Conservation (phyloP, 192 early-diverging fungal species). For the Coemansia sp. region DNA sequence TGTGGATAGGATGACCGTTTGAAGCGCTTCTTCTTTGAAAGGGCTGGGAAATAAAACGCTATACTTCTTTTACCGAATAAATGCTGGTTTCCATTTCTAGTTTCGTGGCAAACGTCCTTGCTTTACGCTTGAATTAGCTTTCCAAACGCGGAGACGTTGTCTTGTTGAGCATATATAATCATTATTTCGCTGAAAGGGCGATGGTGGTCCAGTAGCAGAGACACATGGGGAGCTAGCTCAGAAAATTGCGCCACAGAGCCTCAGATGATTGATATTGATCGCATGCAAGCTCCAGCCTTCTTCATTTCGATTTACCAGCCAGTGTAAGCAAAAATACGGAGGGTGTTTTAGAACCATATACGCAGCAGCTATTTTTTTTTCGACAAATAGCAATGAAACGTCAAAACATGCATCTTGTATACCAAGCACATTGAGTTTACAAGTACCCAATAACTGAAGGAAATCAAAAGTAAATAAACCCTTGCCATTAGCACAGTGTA, state of each 20-base stretch:
- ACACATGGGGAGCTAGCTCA: background rate
- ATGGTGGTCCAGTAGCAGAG: background rate
- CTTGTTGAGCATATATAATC: background rate
- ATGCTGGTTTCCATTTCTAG: background rate
- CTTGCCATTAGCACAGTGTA: background rate
- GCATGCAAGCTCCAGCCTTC: background rate
- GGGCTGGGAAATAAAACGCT: too few relatives aligned
- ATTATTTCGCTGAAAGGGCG: background rate
- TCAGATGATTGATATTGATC: background rate
- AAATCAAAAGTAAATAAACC: background rate
- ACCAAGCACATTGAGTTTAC: too few relatives aligned
- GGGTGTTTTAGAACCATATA: background rate
- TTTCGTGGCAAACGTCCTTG: conserved; percentile 1
- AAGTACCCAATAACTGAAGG: too few relatives aligned
- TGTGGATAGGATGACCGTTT: background rate
- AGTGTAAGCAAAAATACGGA: background rate
- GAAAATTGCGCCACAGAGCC: background rate
- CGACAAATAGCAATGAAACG: background rate
- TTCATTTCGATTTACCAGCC: background rate
- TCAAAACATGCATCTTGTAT: too few relatives aligned
- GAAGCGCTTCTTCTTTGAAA: conserved; percentile 10
- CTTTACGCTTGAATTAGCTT: background rate
- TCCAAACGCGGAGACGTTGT: background rate
- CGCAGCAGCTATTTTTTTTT: background rate
- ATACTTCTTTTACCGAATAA: conserved; percentile 7